phyloP scores from a whole-genome alignment of 2,329 filamentous ascomycete genomes.

The Pyricularia sp. region DNA sequence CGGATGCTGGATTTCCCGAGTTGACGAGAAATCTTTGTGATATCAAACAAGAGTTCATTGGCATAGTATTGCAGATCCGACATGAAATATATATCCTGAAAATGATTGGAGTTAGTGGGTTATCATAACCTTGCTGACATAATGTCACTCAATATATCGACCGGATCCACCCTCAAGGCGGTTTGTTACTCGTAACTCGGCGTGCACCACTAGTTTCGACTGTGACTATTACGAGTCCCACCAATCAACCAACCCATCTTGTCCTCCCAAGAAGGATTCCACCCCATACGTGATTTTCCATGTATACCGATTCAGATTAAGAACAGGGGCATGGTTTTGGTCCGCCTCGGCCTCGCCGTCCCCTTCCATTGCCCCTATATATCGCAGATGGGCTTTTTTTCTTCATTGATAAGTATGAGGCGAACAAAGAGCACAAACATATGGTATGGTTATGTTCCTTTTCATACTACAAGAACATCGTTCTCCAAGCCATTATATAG shows the following conservation, averaged over 20 bases:
- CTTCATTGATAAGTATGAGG: too few species aligned
- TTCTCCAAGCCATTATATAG: too few species aligned
- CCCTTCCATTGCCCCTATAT: too few species aligned
- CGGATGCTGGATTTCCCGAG: neutral
- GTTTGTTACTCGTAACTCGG: neutral
- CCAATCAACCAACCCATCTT: neutral
- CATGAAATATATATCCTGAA: neutral
- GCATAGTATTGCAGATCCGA: neutral
- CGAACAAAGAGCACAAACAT: too few species aligned
- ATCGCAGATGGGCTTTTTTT: too few species aligned
- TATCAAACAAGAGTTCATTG: neutral
- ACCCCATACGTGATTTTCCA: too few species aligned
- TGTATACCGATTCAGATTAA: too few species aligned
- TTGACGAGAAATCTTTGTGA: neutral
- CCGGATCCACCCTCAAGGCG: neutral
- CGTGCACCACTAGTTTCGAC: neutral
- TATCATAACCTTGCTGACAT: neutral
- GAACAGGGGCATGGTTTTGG: too few species aligned
- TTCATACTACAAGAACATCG: too few species aligned
- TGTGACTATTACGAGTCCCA: neutral
- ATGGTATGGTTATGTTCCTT: too few species aligned
- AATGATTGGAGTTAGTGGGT: neutral
- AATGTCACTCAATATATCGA: neutral
- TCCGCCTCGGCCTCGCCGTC: too few species aligned
- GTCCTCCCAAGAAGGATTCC: neutral